Base-by-base conservation (phyloP, 352 stramenopile genomes). In the Aphanomyces euteiches region DNA sequence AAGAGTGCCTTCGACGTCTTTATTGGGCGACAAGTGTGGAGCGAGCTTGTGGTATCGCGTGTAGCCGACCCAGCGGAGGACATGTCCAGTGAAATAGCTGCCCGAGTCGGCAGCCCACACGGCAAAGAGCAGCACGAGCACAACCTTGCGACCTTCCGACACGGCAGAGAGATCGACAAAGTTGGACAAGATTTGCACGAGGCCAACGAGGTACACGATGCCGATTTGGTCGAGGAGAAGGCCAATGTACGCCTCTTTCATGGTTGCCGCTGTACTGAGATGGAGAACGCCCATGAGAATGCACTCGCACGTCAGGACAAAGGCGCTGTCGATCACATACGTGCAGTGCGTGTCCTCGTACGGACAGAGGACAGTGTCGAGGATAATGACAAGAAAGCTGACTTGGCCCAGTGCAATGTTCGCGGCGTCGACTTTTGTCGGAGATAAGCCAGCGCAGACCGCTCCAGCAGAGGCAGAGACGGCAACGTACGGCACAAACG, bases 1-100 rank as follows among this genome's bases (percentile, higher is more conserved):
- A 36, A 98, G 68, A 28, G 96, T 92, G 63, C 95, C 95, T 83
- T 98, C 95, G 28, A 98, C 89, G 56, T 96, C 96, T 73, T 98
- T 98, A 79, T 98, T 98, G 43, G 96, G 96, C 54, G 89, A 97
- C 40, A 97, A 67, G 37, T 92, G 90, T 0, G 90, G 84, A 8
- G 93, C 94, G 8, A 96, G 83, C 5, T 80, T 81, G 58, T 93
- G 89, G 45, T 97, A 87, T 21, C 79, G 78, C 19, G 80, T 81
- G 45, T 98, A 86, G 54, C 96, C 87, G 12, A 90, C 86, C 17
- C 84, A 79, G 43, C 90, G 84, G 61, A 96, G 91, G 47, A 88
- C 72, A 41, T 96, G 89, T n/a, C 96, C 94, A 2, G 86, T 88
- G 63, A 98, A 88, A 77, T 98, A 99, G 12, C 92, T 95, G 50